Evolutionary conservation across 768 basidiomycete species (phyloP).

Genomic region (Hericium coralloides): DNA sequence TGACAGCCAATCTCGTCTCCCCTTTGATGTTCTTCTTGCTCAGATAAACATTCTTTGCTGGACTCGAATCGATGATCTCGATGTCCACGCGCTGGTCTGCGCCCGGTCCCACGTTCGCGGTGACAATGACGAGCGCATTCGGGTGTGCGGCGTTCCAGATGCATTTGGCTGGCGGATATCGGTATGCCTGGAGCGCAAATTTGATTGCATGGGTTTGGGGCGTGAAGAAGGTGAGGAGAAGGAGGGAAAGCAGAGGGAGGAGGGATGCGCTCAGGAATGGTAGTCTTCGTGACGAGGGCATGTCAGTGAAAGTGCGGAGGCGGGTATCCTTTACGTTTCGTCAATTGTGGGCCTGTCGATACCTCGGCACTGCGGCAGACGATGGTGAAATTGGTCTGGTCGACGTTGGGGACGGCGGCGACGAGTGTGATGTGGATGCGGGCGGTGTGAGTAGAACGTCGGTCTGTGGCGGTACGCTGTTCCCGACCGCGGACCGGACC

Average conservation of each 20-base stretch:
- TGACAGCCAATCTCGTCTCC: constrained; percentile 90
- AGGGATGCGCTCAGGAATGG: background rate
- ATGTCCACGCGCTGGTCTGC: constrained; percentile 80
- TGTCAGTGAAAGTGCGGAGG: background rate
- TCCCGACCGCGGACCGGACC: background rate
- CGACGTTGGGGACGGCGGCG: background rate
- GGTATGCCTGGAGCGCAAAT: constrained; percentile 65
- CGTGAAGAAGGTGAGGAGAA: constrained; percentile 20
- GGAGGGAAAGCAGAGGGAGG: background rate
- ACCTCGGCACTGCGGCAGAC: background rate
- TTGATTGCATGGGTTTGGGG: constrained; percentile 59
- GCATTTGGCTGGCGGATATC: constrained; percentile 74
- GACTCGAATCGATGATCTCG: constrained; percentile 86
- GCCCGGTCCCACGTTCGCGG: constrained; percentile 81
- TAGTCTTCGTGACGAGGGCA: constrained; percentile 5
- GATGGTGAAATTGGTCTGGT: background rate
- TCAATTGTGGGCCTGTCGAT: background rate
- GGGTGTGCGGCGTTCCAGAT: constrained; percentile 91
- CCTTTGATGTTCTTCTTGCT: constrained; percentile 82
- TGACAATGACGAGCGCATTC: constrained; percentile 89
- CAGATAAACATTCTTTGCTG: constrained; percentile 82
- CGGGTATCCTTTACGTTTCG: background rate
- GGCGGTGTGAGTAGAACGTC: background rate
- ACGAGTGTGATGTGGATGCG: background rate
- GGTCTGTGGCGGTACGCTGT: background rate